A percentile compares a stretch with the other conserved stretches of the same genome.
These are phyloP conservation scores for Sclerotinia minor DNA, from an alignment of 2,329 filamentous ascomycete species.

Conservation along the genomic window DNA sequence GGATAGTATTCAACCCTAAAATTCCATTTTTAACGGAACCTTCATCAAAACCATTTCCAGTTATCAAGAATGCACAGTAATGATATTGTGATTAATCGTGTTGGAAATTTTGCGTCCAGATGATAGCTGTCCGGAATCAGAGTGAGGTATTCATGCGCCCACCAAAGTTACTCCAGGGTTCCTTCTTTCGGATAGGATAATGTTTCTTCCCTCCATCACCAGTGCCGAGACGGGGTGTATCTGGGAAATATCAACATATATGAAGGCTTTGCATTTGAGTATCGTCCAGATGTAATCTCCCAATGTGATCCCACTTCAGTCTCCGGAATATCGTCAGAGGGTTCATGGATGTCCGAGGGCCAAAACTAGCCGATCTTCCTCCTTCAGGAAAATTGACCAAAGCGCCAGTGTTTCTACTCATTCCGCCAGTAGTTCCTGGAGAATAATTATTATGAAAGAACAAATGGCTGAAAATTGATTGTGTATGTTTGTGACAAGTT, in stretches of 20 bases:
- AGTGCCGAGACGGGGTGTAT: slow-evolving; percentile 34
- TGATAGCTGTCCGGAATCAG: not conserved
- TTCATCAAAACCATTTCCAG: not conserved
- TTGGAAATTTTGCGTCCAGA: not conserved
- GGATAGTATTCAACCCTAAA: not conserved
- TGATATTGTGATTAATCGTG: not conserved
- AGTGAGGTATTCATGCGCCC: no score
- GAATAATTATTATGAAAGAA: slow-evolving; percentile 55
- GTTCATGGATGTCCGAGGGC: slow-evolving; percentile 49
- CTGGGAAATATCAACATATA: slow-evolving; percentile 32
- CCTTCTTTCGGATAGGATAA: slow-evolving; percentile 4
- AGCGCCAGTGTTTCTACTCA: slow-evolving; percentile 22
- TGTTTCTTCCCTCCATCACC: slow-evolving; percentile 30
- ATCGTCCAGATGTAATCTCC: slow-evolving; percentile 42
- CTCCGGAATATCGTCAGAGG: slow-evolving; percentile 47
- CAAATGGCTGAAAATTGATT: slow-evolving; percentile 57
- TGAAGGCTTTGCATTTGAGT: slow-evolving; percentile 29
- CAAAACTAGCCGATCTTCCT: slow-evolving; percentile 56
- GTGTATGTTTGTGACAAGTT: slow-evolving; percentile 57
- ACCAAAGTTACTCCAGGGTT: not conserved
- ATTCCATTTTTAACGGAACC: not conserved
- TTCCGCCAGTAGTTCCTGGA: slow-evolving; percentile 37
- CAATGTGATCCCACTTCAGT: slow-evolving; percentile 54
- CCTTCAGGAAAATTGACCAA: slow-evolving; percentile 48
- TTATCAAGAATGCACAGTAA: not conserved